Evolutionary conservation across 2,329 filamentous ascomycete genomes (phyloP).

Genomic region (Aureobasidium lini): DNA sequence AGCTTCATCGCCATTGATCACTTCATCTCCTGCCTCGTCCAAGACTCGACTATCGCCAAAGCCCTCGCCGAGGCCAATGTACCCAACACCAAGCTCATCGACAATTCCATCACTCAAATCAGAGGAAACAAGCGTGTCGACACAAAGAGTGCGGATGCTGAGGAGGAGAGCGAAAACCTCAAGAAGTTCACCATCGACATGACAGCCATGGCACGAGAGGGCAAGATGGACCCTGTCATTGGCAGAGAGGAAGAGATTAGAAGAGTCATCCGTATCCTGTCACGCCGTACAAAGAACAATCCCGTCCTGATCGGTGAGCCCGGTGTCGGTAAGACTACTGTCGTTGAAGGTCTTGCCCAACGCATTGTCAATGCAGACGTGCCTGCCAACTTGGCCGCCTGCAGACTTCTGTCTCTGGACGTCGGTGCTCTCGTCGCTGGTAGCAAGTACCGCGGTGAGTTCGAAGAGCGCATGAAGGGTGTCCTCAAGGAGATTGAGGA

Average conservation of each 20-base stretch:
- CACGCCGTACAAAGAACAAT: conserved; percentile 95
- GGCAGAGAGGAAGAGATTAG: conserved; percentile 93
- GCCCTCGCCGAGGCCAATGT: conserved; percentile 81
- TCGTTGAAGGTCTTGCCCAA: conserved; percentile 90
- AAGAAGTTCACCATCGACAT: conserved; percentile 99
- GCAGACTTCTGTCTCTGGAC: conserved; percentile 89
- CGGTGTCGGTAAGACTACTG: conserved; percentile 96
- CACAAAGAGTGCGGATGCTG: conserved; percentile 89
- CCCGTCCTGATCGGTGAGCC: conserved; percentile 96
- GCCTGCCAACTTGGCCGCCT: conserved; percentile 87
- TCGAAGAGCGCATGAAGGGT: conserved; percentile 98
- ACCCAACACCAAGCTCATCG: conserved; percentile 82
- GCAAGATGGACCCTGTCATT: conserved; percentile 96
- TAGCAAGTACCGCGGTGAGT: conserved; percentile 97
- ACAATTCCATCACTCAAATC: conserved; percentile 84
- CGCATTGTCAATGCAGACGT: conserved; percentile 96
- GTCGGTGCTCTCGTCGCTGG: conserved; percentile 92
- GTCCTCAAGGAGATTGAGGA: conserved; percentile 95
- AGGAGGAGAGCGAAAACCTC: conserved; percentile 88
- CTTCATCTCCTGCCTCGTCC: conserved; percentile 74
- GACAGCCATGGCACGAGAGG: conserved; percentile 91
- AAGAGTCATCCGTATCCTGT: conserved; percentile 83
- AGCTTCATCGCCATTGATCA: conserved; percentile 92
- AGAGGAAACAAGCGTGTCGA: conserved; percentile 90
- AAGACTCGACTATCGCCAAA: conserved; percentile 67